Evolutionary conservation across 352 stramenopile genomes (phyloP), one percentile per base, ranked within the genome.

Genomic region (Phytophthora pinifolia): DNA sequence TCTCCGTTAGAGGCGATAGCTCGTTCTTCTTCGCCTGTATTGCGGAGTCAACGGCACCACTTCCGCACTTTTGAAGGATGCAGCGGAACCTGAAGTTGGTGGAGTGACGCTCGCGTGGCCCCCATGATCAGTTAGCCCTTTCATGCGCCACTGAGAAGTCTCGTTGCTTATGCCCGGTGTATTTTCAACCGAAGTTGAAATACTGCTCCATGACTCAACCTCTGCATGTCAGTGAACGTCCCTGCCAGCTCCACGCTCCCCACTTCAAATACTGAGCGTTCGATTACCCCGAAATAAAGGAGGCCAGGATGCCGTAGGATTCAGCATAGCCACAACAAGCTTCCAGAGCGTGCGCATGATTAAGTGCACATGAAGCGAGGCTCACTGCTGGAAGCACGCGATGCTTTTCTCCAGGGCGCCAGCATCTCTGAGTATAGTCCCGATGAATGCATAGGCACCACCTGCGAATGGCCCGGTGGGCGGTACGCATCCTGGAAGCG

Each of bases 391-490:
- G 49, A 89, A 90, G 55, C 80, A 91, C 13, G 17, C 30, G 10
- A 88, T 65, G 27, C 68, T 74, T 4, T 75, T 64, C 9, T 86
- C 68, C 14, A 91, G 30, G 8, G 63, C 80, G 0, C 83, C 58
- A 54, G 74, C 80, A 36, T 93, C 83, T 48, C 89, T 93, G 7
- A 89, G 35, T 53, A 93, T 80, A 0, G 80, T 89, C 4, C 76
- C 83, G 3, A 88, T 74, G 51, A 87, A 93, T 10, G 80, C 83
- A 36, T 90, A 91, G 13, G 75, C 79, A 3, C 76, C 69, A 20
- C 76, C 83, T 9, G 80, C 74, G 9, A 77, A 81, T 12, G 67
- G 51, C 12, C 58, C 70, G 9, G 46, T 61, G 4, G 65, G 57
- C 1, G 78, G 75, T 1, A 90, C 47, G 64, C 57, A 14, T 51